Base-by-base conservation (phyloP, 805 yeast genomes). In the Candida michaelii region DNA sequence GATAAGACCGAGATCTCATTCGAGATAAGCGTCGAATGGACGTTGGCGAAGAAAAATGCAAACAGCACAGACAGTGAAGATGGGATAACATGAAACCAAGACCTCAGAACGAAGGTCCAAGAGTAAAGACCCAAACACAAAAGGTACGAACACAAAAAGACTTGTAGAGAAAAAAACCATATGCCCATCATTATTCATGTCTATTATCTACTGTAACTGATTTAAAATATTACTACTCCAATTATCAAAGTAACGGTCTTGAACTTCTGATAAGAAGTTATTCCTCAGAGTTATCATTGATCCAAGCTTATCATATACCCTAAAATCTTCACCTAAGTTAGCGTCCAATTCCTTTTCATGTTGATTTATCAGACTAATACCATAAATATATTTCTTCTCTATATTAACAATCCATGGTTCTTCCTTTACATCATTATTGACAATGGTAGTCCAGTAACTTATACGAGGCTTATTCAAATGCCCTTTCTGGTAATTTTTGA, bases 321-420 rank as follows among this genome's bases (percentile, higher is more conserved):
- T 59, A 62, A 63, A 60, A 4, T 65, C 70, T 5, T 42, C 39
- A 1, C 74, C 74, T 4, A 60, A 46, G 45, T 58, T 56, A 13
- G 62, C 66, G 14, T 44, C 49, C 8, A 51, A 43, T 47, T 70
- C 74, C 18, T 50, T 49, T 15, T 50, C 53, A 13, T 42, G 40
- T 13, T 47, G 46, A 30, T 51, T 41, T 5, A 13, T 23, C 21
- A 31, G 39, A 14, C 29, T 45, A 10, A 27, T 34, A 13, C 65
- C 63, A 49, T 59, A 63, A 49, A 69, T 62, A 53, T 73, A 69
- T 49, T 67, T 64, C 11, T 66, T 56, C 48, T 78, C 80, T 27
- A 85, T 56, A 19, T 75, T 77, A 27, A 75, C 66, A 40, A 79
- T 72, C 91, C 95, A 85, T 31, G 75, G 71, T 47, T 76, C 80